Conservation (phyloP, 139 green algal species). For the Penium margaritaceum region DNA sequence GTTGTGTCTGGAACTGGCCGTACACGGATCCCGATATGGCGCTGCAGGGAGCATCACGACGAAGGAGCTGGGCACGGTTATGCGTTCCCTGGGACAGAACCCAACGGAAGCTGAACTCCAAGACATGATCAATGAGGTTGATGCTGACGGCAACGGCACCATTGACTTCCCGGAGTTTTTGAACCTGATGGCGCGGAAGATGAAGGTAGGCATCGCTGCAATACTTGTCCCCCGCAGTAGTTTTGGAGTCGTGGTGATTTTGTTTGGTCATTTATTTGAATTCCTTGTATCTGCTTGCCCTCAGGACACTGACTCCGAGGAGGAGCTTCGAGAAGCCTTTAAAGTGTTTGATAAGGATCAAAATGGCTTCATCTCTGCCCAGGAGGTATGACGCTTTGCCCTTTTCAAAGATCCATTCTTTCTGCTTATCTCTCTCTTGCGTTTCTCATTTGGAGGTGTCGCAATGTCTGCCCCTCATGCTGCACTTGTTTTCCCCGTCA, state of each 20-base stretch:
- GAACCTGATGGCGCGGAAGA: slow-evolving; percentile 94
- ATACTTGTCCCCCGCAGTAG: too few relatives aligned
- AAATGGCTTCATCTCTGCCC: slow-evolving; percentile 96
- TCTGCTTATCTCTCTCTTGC: too few relatives aligned
- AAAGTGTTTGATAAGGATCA: slow-evolving; percentile 99
- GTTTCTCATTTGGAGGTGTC: neutral
- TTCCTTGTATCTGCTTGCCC: neutral
- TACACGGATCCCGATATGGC: too few relatives aligned
- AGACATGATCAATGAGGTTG: slow-evolving; percentile 99
- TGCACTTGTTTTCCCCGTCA: too few relatives aligned
- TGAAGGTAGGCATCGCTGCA: slow-evolving; percentile 79
- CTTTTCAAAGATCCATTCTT: too few relatives aligned
- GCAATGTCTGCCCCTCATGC: too few relatives aligned
- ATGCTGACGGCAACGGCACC: slow-evolving; percentile 95
- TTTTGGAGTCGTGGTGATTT: too few relatives aligned
- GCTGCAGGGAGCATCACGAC: slow-evolving; percentile 55
- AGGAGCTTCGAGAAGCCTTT: slow-evolving; percentile 97
- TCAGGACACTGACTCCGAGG: slow-evolving; percentile 76
- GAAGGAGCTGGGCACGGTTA: slow-evolving; percentile 96
- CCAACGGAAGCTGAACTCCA: slow-evolving; percentile 97
- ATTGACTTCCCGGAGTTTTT: slow-evolving; percentile 99
- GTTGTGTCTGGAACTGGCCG: too few relatives aligned
- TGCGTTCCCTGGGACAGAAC: slow-evolving; percentile 97
- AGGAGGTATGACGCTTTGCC: slow-evolving; percentile 53
- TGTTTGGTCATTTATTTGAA: too few relatives aligned